Evolutionary conservation across 176 grass and related monocot genomes (phyloP), one percentile per base, ranked within the genome.

Genomic region (Aegilops tauschii): DNA sequence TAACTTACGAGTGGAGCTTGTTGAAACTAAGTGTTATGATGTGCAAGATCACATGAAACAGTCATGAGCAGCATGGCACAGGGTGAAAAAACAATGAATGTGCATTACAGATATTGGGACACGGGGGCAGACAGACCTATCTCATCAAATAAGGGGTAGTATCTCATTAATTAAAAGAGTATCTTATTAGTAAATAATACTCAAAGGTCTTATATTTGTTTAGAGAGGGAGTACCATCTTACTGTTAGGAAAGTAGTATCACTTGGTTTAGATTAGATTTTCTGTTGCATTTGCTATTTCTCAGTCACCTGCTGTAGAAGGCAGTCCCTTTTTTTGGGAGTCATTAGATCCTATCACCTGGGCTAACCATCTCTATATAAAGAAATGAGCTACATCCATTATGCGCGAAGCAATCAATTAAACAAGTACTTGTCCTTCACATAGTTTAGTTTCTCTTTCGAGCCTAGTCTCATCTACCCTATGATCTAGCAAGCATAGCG

Each of bases 1-100:
- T 31, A 47, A 70, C 31, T 40, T 35, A 56, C 16, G 20, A 66
- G 16, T 66, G 39, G 77, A 83, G 47, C 21, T 37, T 71, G 14
- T 36, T 25, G 34, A 30, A 83, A 82, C 50, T 44, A 30, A 28
- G 36, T 44, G 42, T 69, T 36, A 54, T 35, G 40, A 49, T 6
- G 18, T 74, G 31, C 20, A 86, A 78, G 67, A 17, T 58, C 47
- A 66, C 20, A 79, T 50, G 34, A 75, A 90, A 63, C 28, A 68
- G 17, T 76, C 83, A 87, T 12, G 10, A 62, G 61, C 47, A 87
- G n/a, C 27, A n/a, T 42, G 36, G 16, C 16, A 73, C 34, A 25
- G 70, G 52, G 50, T 80, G 52, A 9, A 62, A 76, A 52, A 36
- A 27, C 12, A 12, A 12, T 61, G 47, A 69, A 66, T 27, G 36